phyloP scores from a whole-genome alignment of 2,329 filamentous ascomycete genomes.

The Fusarium solani-melongenae region DNA sequence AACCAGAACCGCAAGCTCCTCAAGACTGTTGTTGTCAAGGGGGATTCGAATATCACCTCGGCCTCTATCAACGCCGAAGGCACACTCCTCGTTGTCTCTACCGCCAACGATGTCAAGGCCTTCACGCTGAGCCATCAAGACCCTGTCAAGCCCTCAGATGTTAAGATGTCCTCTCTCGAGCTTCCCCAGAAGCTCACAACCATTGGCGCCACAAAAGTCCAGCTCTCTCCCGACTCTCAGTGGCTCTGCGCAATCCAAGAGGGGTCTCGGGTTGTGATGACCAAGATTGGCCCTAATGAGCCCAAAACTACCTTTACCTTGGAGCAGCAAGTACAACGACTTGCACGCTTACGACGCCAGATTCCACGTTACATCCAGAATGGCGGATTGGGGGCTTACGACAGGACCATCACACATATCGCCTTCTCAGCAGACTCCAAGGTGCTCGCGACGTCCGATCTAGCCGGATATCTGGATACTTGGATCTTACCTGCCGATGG shows the following conservation, averaged over 20 bases:
- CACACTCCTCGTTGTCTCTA: slow-evolving; percentile 79
- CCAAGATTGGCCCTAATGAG: slow-evolving; percentile 37
- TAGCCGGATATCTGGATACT: slow-evolving; percentile 87
- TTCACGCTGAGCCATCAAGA: slow-evolving; percentile 73
- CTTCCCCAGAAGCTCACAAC: slow-evolving; percentile 67
- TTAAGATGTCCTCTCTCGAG: slow-evolving; percentile 78
- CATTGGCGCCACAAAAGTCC: slow-evolving; percentile 75
- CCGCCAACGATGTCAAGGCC: slow-evolving; percentile 78
- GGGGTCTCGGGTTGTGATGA: slow-evolving; percentile 67
- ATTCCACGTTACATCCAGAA: slow-evolving; percentile 66
- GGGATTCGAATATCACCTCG: slow-evolving; percentile 86
- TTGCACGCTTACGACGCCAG: slow-evolving; percentile 64
- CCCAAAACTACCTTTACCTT: slow-evolving; percentile 40
- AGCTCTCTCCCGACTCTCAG: slow-evolving; percentile 75
- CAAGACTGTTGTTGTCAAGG: slow-evolving; percentile 74
- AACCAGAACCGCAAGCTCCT: slow-evolving; percentile 72
- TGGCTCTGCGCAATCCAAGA: slow-evolving; percentile 76
- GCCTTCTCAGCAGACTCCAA: slow-evolving; percentile 85
- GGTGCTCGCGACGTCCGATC: slow-evolving; percentile 81
- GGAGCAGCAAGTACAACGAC: slow-evolving; percentile 54
- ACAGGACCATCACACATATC: slow-evolving; percentile 77
- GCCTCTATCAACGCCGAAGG: slow-evolving; percentile 78
- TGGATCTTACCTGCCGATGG: slow-evolving; percentile 74
- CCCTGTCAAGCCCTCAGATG: slow-evolving; percentile 62
- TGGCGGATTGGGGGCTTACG: slow-evolving; percentile 79